Base-by-base conservation (phyloP, 805 yeast genomes). In the Sporopachydermia lactativora region DNA sequence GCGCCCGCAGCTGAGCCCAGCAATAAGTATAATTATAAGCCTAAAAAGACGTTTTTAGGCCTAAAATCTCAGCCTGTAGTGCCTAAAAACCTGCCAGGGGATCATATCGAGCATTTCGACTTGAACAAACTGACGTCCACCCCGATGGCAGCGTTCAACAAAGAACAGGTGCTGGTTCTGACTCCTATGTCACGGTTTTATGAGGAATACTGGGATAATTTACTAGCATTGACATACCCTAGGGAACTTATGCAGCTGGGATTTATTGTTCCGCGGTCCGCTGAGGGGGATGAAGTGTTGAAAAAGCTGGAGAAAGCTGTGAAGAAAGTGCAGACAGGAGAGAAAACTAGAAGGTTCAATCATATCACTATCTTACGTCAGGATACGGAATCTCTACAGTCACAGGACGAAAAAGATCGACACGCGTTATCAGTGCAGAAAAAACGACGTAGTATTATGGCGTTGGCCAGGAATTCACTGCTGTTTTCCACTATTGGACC, bases 181-280 rank as follows among this genome's bases (percentile, higher is more conserved):
- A 77, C 96, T 2, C 98, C 98, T 31, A 77, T 92, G 74, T 80
- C 94, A 36, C 73, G 77, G 48, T 92, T 92, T 56, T 77, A 82
- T 56, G 75, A 77, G 19, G 80, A 74, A 48, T 92, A 86, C 64
- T 92, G 97, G 97, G 73, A 72, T 34, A 92, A 92, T 58, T 61
- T 92, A 45, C 59, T 81, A 45, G 68, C 68, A 48, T 62, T 92
- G 50, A 64, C 76, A 15, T 92, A 92, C 58, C 96, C 96, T 41
- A 81, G 89, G 58, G 77, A 75, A 39, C 70, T 82, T 46, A 70
- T 89, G 39, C 94, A 88, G 51, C 66, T 92, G 40, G 98, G 97
- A 0, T 88, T 92, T 56, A 89, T 92, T 40, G 70, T 88, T 34
- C 97, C 99, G 43, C 68, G 94, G 51, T 74, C 76, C 24, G 58